Evolutionary conservation across 2,329 filamentous ascomycete species (phyloP), one percentile per base, ranked within the genome.

Genomic region (Shiraia bambusicola): DNA sequence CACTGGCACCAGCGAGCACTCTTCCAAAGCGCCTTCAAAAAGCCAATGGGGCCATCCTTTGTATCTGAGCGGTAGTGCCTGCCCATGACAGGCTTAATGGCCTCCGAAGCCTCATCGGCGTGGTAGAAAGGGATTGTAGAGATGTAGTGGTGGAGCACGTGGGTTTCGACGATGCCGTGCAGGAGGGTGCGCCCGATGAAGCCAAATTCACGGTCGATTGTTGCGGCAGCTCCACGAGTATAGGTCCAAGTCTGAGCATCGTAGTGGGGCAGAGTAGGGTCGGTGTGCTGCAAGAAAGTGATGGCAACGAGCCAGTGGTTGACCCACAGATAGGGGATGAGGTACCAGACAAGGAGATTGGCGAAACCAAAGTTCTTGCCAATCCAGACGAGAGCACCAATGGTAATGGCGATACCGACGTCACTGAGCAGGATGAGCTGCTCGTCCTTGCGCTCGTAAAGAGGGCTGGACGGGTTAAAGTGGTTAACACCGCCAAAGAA

Each of bases 261-360:
- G 79, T 97, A 97, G 79, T 97, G 92, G 47, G 92, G 92, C 32
- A 97, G 86, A 29, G 86, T 83, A 34, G 91, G 91, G 70, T 97
- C 91, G 66, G 92, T 96, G 81, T 97, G 92, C 75, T 97, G 92
- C 50, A 97, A 83, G 80, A 84, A 97, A 58, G 92, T 97, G 71
- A 97, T 97, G 69, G 91, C 91, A 56, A 97, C 91, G 42, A 97
- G 86, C 92, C 92, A 97, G 82, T 96, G 90, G 81, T 97, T 95
- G 42, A 96, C 91, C 92, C 92, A 96, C 48, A 96, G 78, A 71
- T 97, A 98, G 27, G 93, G 93, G 45, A 94, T 66, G 64, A 91
- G 83, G 75, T 98, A 98, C 92, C 93, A 97, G 50, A 98, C 86
- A 46, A 87, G 74, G 69, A 97, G 77, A 77, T 96, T 97, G 66